Evolutionary conservation across 2,329 filamentous ascomycete genomes (phyloP).

Genomic region (Colletotrichum acutatum): DNA sequence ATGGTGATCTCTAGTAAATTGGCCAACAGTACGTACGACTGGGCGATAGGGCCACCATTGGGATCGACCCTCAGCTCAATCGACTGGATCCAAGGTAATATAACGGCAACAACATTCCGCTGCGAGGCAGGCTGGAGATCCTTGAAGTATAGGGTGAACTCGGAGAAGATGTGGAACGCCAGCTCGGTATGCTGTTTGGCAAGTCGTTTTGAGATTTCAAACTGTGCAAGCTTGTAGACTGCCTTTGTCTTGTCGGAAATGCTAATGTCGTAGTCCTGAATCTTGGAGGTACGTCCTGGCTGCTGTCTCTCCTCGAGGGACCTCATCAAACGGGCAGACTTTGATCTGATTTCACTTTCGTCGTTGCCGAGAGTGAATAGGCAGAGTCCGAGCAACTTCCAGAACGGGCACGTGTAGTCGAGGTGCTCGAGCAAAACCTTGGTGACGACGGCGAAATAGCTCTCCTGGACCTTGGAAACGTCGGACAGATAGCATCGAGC

Average conservation of each 20-base stretch:
- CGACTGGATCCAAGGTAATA: slow-evolving; percentile 95
- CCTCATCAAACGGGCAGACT: slow-evolving; percentile 84
- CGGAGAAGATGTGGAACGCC: slow-evolving; percentile 94
- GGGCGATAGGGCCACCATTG: slow-evolving; percentile 88
- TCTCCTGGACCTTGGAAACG: slow-evolving; percentile 85
- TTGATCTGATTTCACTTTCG: slow-evolving; percentile 87
- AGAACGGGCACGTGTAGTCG: slow-evolving; percentile 88
- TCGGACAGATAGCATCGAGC: slow-evolving; percentile 89
- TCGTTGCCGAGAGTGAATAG: slow-evolving; percentile 94
- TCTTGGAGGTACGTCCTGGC: slow-evolving; percentile 79
- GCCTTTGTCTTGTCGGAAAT: slow-evolving; percentile 98
- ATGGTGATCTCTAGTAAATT: slow-evolving; percentile 98
- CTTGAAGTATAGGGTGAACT: slow-evolving; percentile 94
- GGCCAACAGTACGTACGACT: slow-evolving; percentile 93
- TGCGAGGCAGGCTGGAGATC: slow-evolving; percentile 85
- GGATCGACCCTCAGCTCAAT: slow-evolving; percentile 93
- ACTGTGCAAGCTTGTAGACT: slow-evolving; percentile 97
- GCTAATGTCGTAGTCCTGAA: slow-evolving; percentile 98
- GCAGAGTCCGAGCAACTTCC: slow-evolving; percentile 88
- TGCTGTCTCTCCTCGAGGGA: slow-evolving; percentile 85
- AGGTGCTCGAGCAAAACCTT: slow-evolving; percentile 85
- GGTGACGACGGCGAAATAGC: slow-evolving; percentile 93
- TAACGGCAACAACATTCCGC: slow-evolving; percentile 92
- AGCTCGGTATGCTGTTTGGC: slow-evolving; percentile 89
- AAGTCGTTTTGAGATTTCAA: slow-evolving; percentile 92